These are phyloP conservation scores for Chamaenerion angustifolium DNA, from an alignment of 345 rosid species.

Conservation along the genomic window DNA sequence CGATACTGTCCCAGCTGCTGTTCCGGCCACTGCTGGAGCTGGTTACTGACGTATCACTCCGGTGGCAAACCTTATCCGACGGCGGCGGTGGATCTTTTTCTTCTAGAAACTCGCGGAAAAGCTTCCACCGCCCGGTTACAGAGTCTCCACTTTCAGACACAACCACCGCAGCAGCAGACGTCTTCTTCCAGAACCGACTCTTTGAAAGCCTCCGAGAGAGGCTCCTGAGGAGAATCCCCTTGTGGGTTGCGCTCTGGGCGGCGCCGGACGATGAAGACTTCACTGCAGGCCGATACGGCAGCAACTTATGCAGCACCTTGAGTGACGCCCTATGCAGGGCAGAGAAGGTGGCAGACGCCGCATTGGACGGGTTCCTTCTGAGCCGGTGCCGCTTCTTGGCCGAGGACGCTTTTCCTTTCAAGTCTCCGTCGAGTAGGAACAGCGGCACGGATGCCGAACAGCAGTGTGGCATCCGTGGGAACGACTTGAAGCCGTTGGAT, in stretches of 20 bases:
- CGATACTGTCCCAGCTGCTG: slow-evolving; percentile 34
- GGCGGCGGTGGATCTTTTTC: slow-evolving; percentile 24
- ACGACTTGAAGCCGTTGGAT: slow-evolving; percentile 78
- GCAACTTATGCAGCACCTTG: slow-evolving; percentile 39
- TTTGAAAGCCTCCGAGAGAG: slow-evolving; percentile 37
- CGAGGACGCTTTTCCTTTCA: slow-evolving; percentile 16
- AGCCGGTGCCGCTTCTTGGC: slow-evolving; percentile 11
- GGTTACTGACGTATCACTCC: slow-evolving; percentile 6
- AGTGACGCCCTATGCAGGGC: slow-evolving; percentile 49
- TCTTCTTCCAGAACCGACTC: slow-evolving; percentile 41
- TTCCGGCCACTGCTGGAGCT: slow-evolving; percentile 18
- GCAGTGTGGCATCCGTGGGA: slow-evolving; percentile 63
- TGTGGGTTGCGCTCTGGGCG: slow-evolving; percentile 3
- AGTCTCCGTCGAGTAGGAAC: slow-evolving; percentile 56
- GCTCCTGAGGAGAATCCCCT: slow-evolving; percentile 24
- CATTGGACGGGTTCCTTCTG: slow-evolving; percentile 16
- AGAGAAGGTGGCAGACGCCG: slow-evolving; percentile 30
- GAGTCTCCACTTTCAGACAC: background rate
- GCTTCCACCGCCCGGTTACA: slow-evolving; percentile 36
- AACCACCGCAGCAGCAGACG: background rate
- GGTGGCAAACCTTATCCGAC: slow-evolving; percentile 15
- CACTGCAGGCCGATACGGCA: slow-evolving; percentile 35
- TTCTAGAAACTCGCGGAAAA: slow-evolving; percentile 28
- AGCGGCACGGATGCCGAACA: slow-evolving; percentile 39
- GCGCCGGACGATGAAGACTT: slow-evolving; percentile 12